Evolutionary conservation across 169 alveolate genomes (phyloP).

Genomic region (Plasmodium vivax): DNA sequence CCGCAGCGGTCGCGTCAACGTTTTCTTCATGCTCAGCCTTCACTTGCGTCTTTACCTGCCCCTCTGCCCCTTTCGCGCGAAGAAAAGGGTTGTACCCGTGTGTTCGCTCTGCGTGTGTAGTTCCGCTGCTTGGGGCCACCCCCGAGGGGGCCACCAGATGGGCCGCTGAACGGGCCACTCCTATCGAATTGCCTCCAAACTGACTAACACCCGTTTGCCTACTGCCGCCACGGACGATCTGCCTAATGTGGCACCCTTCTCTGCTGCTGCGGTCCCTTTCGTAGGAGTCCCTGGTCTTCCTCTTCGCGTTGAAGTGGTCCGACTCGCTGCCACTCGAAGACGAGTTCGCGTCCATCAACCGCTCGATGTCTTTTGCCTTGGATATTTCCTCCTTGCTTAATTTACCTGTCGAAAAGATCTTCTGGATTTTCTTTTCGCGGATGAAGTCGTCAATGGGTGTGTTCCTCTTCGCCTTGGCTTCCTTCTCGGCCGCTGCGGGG

Average conservation of each 20-base stretch:
- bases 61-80: not conserved
- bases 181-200: not conserved
- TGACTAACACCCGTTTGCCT: not conserved
- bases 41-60: not conserved
- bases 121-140: not conserved
- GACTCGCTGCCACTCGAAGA: conserved; percentile 38
- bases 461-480: conserved; percentile 5
- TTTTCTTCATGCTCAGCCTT: not conserved
- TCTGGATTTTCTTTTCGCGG: conserved; percentile 45
- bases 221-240: not conserved
- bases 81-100: not conserved
- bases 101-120: not conserved
- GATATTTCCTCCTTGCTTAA: conserved; percentile 59
- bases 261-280: not conserved
- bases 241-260: conserved; percentile 25
- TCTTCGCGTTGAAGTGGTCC: not conserved
- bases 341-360: conserved; percentile 43
- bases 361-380: conserved; percentile 47
- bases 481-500: conserved; percentile 24
- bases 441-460: conserved; percentile 24
- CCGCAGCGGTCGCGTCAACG: not conserved
- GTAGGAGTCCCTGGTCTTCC: conserved; percentile 54
- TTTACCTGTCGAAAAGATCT: conserved; percentile 16
- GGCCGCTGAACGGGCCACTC: not conserved
- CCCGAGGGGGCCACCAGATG: not conserved